Conservation (phyloP, 257 asterid species). For the Mentha longifolia region DNA sequence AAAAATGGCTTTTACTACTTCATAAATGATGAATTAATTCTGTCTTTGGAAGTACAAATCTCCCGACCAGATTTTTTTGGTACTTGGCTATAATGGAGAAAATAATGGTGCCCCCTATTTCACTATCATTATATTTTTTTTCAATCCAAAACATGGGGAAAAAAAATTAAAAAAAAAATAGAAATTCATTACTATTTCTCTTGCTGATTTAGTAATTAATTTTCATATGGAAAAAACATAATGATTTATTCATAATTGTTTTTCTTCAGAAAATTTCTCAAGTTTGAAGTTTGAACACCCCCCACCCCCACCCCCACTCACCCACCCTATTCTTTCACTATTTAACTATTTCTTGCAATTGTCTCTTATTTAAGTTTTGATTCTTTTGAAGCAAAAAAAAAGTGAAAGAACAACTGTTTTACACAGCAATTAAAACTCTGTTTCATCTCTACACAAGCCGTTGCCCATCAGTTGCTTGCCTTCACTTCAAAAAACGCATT, state of each 20-base stretch:
- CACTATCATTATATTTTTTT: background rate
- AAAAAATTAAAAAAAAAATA: too few species aligned
- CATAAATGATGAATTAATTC: slow-evolving; percentile 13
- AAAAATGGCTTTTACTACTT: background rate
- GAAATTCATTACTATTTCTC: background rate
- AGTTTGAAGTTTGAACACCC: slow-evolving; percentile 11
- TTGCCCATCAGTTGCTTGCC: slow-evolving; percentile 40
- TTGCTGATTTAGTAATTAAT: background rate
- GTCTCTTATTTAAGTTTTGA: slow-evolving; percentile 37
- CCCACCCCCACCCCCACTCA: background rate
- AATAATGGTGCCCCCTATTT: background rate
- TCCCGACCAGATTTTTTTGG: background rate
- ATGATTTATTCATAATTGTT: slow-evolving; percentile 9
- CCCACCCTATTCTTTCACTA: background rate
- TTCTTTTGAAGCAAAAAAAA: slow-evolving; percentile 23
- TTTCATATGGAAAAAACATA: background rate
- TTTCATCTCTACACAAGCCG: slow-evolving; percentile 28
- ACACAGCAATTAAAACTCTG: slow-evolving; percentile 42
- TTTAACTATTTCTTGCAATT: slow-evolving; percentile 4
- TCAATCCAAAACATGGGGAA: background rate
- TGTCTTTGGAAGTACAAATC: slow-evolving; percentile 2
- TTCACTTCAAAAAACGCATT: background rate
- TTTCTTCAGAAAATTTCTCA: background rate
- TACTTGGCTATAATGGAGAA: background rate
- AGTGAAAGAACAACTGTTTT: slow-evolving; percentile 30